These are phyloP conservation scores for Sugiyamaella neomexicana DNA, from an alignment of 1,139 yeast genomes.

Conservation along the genomic window DNA sequence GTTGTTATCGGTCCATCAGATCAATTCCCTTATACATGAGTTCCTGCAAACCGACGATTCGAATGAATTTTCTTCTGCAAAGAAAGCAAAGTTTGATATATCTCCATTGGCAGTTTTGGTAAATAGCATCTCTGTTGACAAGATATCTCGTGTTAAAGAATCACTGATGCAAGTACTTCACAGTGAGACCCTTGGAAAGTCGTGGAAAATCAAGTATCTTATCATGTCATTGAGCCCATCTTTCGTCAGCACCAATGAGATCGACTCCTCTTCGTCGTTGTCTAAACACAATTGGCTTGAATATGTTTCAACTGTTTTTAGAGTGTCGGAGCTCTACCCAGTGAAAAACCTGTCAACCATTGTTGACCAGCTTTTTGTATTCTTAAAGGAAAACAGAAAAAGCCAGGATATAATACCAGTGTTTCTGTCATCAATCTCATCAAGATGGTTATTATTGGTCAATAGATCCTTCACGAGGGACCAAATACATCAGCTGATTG, in stretches of 20 bases:
- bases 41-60: not conserved
- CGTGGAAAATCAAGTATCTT: conserved; percentile 24
- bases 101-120: conserved; percentile 5
- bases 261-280: not conserved
- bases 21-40: conserved; percentile 21
- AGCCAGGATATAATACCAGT: conserved; percentile 18
- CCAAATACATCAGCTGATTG: conserved; percentile 22
- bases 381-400: conserved; percentile 12
- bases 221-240: conserved; percentile 19
- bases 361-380: conserved; percentile 23
- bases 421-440: conserved; percentile 25
- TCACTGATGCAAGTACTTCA: not conserved
- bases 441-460: conserved; percentile 34
- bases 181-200: not conserved
- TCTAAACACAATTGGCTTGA: conserved; percentile 17
- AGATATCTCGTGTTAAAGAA: conserved; percentile 4
- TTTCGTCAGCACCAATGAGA: not conserved
- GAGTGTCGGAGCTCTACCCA: conserved; percentile 29
- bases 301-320: conserved; percentile 27
- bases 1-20: conserved; percentile 26
- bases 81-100: conserved; percentile 1
- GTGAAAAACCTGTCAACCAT: conserved; percentile 25
- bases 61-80: not conserved
- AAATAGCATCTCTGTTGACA: conserved; percentile 7
- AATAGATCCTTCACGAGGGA: conserved; percentile 24